Conservation (phyloP, 1,139 yeast genomes). For the Zygoascus meyerae region DNA sequence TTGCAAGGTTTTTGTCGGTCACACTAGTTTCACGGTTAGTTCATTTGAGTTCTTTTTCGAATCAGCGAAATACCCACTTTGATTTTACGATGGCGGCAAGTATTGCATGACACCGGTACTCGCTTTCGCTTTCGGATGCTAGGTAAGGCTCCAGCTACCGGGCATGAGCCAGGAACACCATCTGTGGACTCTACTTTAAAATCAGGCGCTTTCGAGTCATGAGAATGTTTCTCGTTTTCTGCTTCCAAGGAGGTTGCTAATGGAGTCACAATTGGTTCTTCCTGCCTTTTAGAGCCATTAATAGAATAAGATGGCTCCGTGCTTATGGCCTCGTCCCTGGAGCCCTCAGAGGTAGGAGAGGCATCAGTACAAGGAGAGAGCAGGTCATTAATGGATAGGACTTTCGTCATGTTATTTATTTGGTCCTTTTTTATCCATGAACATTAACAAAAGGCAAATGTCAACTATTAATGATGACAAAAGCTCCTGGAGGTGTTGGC, state of each 20-base stretch:
- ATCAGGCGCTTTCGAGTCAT: too few relatives aligned
- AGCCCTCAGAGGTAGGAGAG: neutral
- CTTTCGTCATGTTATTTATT: neutral
- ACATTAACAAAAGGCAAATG: too few relatives aligned
- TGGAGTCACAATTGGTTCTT: too few relatives aligned
- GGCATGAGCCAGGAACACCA: too few relatives aligned
- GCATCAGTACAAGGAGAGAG: slow-evolving; percentile 7
- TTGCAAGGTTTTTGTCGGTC: slow-evolving; percentile 24
- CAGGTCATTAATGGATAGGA: slow-evolving; percentile 8
- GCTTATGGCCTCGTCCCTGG: neutral
- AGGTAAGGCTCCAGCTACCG: too few relatives aligned
- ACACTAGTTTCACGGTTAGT: slow-evolving; percentile 14
- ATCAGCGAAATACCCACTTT: slow-evolving; percentile 13
- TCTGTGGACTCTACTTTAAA: too few relatives aligned
- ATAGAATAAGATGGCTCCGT: neutral
- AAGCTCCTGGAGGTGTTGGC: too few relatives aligned
- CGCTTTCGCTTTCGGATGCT: slow-evolving; percentile 17
- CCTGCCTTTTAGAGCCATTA: too few relatives aligned
- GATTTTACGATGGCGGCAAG: slow-evolving; percentile 23
- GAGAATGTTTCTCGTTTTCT: too few relatives aligned
- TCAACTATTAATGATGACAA: too few relatives aligned
- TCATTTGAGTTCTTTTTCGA: neutral
- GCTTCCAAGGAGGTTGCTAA: too few relatives aligned
- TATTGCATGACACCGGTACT: slow-evolving; percentile 23
- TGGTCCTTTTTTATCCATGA: too few relatives aligned